phyloP scores from a whole-genome alignment of 2,329 filamentous ascomycete species.

The Pyrenochaeta sp. region DNA sequence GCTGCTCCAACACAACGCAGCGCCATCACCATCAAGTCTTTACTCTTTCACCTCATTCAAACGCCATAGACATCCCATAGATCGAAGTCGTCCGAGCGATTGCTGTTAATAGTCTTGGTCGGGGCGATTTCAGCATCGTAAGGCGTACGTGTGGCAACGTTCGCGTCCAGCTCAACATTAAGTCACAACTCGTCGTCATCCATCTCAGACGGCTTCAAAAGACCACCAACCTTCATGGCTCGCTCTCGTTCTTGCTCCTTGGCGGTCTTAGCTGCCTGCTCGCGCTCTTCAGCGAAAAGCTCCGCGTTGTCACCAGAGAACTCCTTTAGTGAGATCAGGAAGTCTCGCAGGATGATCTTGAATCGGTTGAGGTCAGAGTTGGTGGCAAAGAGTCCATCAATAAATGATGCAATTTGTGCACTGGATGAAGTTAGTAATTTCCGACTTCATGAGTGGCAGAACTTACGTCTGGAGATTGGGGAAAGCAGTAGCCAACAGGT shows the following conservation, averaged over 20 bases:
- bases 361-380: constrained; percentile 93
- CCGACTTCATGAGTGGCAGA: background rate
- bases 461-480: constrained; percentile 89
- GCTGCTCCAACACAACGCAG: constrained; percentile 19
- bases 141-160: constrained; percentile 48
- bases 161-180: constrained; percentile 50
- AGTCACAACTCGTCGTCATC: constrained; percentile 88
- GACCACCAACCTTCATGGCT: constrained; percentile 91
- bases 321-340: constrained; percentile 96
- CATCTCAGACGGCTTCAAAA: constrained; percentile 97
- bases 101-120: constrained; percentile 20
- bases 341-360: constrained; percentile 94
- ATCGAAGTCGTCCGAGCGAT: constrained; percentile 55
- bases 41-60: constrained; percentile 12
- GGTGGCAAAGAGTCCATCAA: constrained; percentile 85
- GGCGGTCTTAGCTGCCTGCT: constrained; percentile 85
- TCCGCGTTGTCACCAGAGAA: constrained; percentile 96
- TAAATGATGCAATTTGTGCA: constrained; percentile 87
- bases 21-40: constrained; percentile 15
- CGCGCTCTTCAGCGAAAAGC: constrained; percentile 91
- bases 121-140: constrained; percentile 35
- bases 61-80: constrained; percentile 74
- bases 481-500: constrained; percentile 87
- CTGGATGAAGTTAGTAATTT: constrained; percentile 58
- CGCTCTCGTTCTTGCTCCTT: constrained; percentile 90